Conservation (phyloP, 1,139 yeast genomes). For the Sugiyamaella japonica region DNA sequence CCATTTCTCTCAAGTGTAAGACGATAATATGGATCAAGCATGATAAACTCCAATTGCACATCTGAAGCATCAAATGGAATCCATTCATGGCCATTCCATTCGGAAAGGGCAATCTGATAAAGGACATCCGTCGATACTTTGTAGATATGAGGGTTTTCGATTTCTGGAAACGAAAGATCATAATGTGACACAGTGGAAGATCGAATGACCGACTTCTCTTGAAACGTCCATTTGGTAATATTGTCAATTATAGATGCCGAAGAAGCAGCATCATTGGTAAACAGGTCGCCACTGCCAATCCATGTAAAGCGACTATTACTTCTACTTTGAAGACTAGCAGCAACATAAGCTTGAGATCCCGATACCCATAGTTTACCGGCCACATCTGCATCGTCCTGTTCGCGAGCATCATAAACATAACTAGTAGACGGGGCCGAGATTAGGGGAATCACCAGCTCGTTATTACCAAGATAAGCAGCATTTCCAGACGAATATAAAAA, state of each 20-base stretch:
- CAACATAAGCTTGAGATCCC: constrained; percentile 76
- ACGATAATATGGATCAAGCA: constrained; percentile 96
- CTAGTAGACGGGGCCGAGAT: constrained; percentile 69
- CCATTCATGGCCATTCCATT: constrained; percentile 67
- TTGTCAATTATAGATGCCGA: constrained; percentile 31
- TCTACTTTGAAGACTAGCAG: constrained; percentile 80
- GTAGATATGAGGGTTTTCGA: constrained; percentile 46
- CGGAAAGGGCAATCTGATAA: constrained; percentile 59
- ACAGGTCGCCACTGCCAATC: constrained; percentile 66
- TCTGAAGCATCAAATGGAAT: constrained; percentile 58
- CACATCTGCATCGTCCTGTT: constrained; percentile 44
- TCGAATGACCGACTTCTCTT: constrained; percentile 63
- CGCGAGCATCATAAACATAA: constrained; percentile 51
- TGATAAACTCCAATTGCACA: constrained; percentile 78
- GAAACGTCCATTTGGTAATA: constrained; percentile 73
- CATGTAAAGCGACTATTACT: constrained; percentile 78
- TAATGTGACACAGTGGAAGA: constrained; percentile 52
- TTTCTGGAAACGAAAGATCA: constrained; percentile 28
- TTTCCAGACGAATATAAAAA: constrained; percentile 41
- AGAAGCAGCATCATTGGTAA: constrained; percentile 38
- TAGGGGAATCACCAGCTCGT: constrained; percentile 67
- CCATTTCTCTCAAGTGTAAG: constrained; percentile 45
- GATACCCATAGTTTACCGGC: constrained; percentile 60
- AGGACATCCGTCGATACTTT: constrained; percentile 60
- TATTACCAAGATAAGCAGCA: constrained; percentile 58